phyloP scores from a whole-genome alignment of 805 yeast species.

The Jamesozyma jinghongensis region DNA sequence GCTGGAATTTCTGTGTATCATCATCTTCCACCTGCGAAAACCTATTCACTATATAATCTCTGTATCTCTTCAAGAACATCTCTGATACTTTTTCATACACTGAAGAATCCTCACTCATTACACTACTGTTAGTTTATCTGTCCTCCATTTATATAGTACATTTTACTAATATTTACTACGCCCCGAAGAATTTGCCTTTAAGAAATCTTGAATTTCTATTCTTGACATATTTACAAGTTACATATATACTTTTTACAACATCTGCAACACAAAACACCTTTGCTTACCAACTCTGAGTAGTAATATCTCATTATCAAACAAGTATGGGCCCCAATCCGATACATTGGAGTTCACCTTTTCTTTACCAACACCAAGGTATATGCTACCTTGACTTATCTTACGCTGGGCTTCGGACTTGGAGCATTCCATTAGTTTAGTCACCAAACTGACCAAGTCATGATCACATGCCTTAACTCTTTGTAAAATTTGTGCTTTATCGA shows the following conservation, averaged over 20 bases:
- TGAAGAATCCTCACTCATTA: no score
- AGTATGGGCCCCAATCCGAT: slow-evolving; percentile 38
- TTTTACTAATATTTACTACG: background rate
- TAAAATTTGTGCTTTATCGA: slow-evolving; percentile 15
- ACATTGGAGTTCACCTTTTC: slow-evolving; percentile 41
- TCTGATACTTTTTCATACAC: slow-evolving; percentile 9
- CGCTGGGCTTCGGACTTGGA: slow-evolving; percentile 52
- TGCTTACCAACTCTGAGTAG: slow-evolving; percentile 70
- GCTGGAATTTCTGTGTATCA: slow-evolving; percentile 8
- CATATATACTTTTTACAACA: background rate
- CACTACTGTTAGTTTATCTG: no score
- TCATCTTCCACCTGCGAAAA: slow-evolving; percentile 14
- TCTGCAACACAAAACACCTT: slow-evolving; percentile 43
- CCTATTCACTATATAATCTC: slow-evolving; percentile 12
- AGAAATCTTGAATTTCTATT: background rate
- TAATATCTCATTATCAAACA: slow-evolving; percentile 53
- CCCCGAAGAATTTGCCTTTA: background rate
- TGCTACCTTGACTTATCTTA: slow-evolving; percentile 58
- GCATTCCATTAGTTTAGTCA: slow-evolving; percentile 40
- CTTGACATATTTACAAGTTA: background rate
- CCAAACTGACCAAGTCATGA: slow-evolving; percentile 37
- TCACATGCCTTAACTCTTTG: slow-evolving; percentile 22
- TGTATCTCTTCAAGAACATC: slow-evolving; percentile 18
- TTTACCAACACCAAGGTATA: slow-evolving; percentile 58
- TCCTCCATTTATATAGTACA: no score